Conservation (phyloP, 495 filamentous ascomycete genomes). For the Aspergillus wentii region DNA sequence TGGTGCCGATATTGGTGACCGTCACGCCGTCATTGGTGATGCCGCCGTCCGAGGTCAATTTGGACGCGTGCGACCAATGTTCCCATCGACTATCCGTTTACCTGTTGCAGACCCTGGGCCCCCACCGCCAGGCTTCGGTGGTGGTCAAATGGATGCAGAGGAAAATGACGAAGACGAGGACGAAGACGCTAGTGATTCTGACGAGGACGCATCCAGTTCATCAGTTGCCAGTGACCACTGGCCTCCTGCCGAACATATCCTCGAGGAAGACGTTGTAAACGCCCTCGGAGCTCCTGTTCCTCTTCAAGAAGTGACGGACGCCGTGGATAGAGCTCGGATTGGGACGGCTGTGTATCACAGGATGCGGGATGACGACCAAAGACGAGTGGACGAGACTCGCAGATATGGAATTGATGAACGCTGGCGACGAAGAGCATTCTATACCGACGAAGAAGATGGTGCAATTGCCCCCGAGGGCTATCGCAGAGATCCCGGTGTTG, state of each 20-base stretch:
- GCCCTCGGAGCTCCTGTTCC: conserved; percentile 33
- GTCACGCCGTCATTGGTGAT: conserved; percentile 43
- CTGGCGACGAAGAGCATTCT: conserved; percentile 70
- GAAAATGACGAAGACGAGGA: conserved; percentile 21
- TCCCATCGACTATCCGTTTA: conserved; percentile 30
- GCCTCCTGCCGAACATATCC: conserved; percentile 37
- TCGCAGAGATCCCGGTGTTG: conserved; percentile 57
- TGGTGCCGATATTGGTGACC: conserved; percentile 42
- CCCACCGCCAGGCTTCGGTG: neutral
- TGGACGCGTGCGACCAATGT: conserved; percentile 32
- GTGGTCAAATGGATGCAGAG: conserved; percentile 8
- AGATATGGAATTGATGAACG: conserved; percentile 60
- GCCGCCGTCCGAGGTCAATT: conserved; percentile 41
- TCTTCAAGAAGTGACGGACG: conserved; percentile 35
- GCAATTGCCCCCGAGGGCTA: conserved; percentile 58
- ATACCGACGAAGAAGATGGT: conserved; percentile 77
- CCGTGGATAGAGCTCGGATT: conserved; percentile 35
- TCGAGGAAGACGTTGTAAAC: conserved; percentile 34
- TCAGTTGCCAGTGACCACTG: conserved; percentile 29
- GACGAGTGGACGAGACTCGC: conserved; percentile 34
- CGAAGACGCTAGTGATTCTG: conserved; percentile 19
- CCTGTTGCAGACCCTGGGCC: conserved; percentile 9
- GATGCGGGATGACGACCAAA: conserved; percentile 37
- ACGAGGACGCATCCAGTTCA: conserved; percentile 26
- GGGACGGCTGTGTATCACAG: conserved; percentile 33